Evolutionary conservation across 345 rosid species (phyloP).

Genomic region (Toxicodendron radicans): DNA sequence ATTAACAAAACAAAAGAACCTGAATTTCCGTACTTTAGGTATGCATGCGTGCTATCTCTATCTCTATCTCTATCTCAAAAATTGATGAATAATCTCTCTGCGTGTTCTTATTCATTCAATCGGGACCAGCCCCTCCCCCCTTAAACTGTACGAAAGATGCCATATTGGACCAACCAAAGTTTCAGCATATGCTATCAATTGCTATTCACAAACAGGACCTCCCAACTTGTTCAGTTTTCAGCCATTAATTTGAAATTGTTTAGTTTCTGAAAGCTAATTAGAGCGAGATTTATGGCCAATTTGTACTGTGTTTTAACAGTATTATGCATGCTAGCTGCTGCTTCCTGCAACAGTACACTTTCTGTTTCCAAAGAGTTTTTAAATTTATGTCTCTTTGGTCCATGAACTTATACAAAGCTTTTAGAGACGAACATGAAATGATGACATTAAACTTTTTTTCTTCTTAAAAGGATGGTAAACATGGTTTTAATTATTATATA

Average conservation of each 20-base stretch:
- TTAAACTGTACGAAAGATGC: conserved; percentile 30
- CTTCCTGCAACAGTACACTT: neutral
- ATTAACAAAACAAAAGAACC: conserved; percentile 14
- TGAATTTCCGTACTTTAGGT: conserved; percentile 9
- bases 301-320: neutral
- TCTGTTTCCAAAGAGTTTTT: neutral
- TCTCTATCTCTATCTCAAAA: neutral
- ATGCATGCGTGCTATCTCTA: conserved; percentile 20
- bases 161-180: conserved; percentile 27
- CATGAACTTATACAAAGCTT: neutral
- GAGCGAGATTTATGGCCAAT: neutral
- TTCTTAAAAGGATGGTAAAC: neutral
- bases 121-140: conserved; percentile 24
- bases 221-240: neutral
- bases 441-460: neutral
- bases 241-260: neutral
- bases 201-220: neutral
- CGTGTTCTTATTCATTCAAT: conserved; percentile 4
- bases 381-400: neutral
- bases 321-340: neutral
- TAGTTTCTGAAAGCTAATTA: neutral
- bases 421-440: neutral
- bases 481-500: neutral
- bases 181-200: conserved; percentile 26
- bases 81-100: neutral